Evolutionary conservation across 768 basidiomycete genomes (phyloP), one percentile per base, ranked within the genome.

Genomic region (Lactarius psammicola): DNA sequence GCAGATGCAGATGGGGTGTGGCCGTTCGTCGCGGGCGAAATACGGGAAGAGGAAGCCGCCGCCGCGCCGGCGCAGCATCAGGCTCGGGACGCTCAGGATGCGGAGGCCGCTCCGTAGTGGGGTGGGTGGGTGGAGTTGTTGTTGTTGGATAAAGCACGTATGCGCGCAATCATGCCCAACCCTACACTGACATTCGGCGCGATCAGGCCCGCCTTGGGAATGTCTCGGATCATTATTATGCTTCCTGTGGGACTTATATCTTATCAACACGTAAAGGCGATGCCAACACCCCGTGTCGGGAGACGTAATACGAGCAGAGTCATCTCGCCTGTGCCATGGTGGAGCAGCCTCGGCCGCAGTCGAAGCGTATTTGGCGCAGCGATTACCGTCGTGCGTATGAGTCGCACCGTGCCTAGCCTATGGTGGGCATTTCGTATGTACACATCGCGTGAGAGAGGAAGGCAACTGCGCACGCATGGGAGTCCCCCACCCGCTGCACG

Each of bases 1-100:
- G 2, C 58, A 55, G n/a, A 66, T 15, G 44, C 67, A 46, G 54
- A 60, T 0, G 53, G 59, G 17, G 71, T 72, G 42, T 78, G 76
- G 77, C 78, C 65, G 20, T 62, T 66, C 64, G 6, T 56, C n/a
- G 55, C 42, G 17, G 62, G 62, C 20, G 62, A 63, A 42, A 36
- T 63, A 30, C 53, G 17, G 8, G 60, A 53, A 51, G 23, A 51
- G 23, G 49, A 15, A 9, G 20, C 3, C 4, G 8, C 42, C 2
- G 20, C 38, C 38, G 17, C 38, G 38, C 38, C 17, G 5, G 40
- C 40, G 40, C 40, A 40, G 40, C 17, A 40, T 40, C 5, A 40
- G 17, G 40, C 38, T 5, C 38, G 6, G 38, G 38, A 18, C 15
- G 36, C 36, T 15, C 36, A 5, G 36, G 36, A 7, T 7, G 3